These are phyloP conservation scores for Mortierella sp. DNA, from an alignment of 371 early-diverging fungal species.

Conservation along the genomic window DNA sequence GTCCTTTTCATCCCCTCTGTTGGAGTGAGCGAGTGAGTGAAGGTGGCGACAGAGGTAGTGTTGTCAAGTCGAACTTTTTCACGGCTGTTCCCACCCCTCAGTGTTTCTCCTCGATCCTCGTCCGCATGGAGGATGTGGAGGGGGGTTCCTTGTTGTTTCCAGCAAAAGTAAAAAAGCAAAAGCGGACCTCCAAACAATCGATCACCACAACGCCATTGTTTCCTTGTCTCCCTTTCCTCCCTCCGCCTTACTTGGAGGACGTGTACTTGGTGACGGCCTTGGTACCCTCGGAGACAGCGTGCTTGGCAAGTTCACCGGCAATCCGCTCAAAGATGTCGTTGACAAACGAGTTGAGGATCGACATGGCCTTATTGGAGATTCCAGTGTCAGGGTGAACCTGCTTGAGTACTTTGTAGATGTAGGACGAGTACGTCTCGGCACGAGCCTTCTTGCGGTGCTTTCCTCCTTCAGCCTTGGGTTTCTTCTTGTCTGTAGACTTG, in stretches of 20 bases:
- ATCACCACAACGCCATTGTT: too few species aligned
- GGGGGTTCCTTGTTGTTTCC: too few species aligned
- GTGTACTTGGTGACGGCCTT: slow-evolving; percentile 98
- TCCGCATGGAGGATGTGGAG: too few species aligned
- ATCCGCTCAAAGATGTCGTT: slow-evolving; percentile 97
- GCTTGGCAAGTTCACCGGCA: slow-evolving; percentile 95
- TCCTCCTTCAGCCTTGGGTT: slow-evolving; percentile 51
- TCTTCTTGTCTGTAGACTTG: slow-evolving; percentile 62
- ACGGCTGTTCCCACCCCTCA: too few species aligned
- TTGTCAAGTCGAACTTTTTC: too few species aligned
- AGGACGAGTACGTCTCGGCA: slow-evolving; percentile 93
- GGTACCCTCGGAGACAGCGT: slow-evolving; percentile 97
- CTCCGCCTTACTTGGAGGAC: slow-evolving; percentile 69
- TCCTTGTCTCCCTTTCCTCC: too few species aligned
- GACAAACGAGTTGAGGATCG: slow-evolving; percentile 97
- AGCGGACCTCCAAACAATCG: too few species aligned
- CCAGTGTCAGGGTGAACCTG: slow-evolving; percentile 98
- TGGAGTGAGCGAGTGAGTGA: too few species aligned
- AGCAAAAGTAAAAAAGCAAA: too few species aligned
- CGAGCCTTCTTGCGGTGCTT: slow-evolving; percentile 76
- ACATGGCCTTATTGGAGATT: slow-evolving; percentile 99
- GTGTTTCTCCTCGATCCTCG: too few species aligned
- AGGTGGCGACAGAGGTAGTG: too few species aligned
- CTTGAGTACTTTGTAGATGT: slow-evolving; percentile 97
- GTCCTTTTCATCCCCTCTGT: too few species aligned